phyloP scores from a whole-genome alignment of 2,329 filamentous ascomycete genomes.

The Septoria petroselini region DNA sequence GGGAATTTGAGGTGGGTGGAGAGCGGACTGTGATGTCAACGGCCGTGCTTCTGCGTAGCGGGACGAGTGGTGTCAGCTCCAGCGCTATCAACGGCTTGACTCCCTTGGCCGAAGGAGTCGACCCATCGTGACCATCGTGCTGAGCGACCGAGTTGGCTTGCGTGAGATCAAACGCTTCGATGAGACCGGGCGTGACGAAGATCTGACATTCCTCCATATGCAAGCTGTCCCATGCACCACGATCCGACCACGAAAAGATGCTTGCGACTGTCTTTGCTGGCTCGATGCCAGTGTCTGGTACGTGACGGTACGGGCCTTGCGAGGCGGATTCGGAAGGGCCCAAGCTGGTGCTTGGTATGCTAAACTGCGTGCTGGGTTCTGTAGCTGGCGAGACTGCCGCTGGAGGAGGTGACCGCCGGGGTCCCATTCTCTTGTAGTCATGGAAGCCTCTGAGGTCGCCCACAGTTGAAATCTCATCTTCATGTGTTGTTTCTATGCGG shows the following conservation, averaged over 20 bases:
- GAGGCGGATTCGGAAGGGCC: constrained; percentile 80
- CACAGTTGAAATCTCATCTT: constrained; percentile 31
- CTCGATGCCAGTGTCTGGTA: constrained; percentile 45
- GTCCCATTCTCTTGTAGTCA: constrained; percentile 33
- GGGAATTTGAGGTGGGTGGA: constrained; percentile 69
- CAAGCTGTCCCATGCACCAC: constrained; percentile 59
- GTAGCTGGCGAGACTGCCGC: constrained; percentile 18
- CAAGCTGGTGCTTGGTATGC: constrained; percentile 41
- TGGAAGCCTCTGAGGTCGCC: constrained; percentile 39
- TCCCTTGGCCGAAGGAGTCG: constrained; percentile 39
- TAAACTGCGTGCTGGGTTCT: constrained; percentile 18
- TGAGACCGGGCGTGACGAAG: constrained; percentile 61
- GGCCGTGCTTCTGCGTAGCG: constrained; percentile 83
- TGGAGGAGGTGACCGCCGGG: constrained; percentile 32
- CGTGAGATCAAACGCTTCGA: constrained; percentile 60
- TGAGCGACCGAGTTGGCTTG: constrained; percentile 46
- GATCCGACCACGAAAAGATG: constrained; percentile 63
- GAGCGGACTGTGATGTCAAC: constrained; percentile 93
- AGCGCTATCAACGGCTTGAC: constrained; percentile 62
- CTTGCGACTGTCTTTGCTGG: constrained; percentile 57
- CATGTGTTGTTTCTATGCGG: background rate
- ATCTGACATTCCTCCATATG: constrained; percentile 62
- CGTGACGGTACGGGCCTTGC: constrained; percentile 63
- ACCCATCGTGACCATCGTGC: constrained; percentile 42
- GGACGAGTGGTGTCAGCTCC: constrained; percentile 86